Evolutionary conservation across 495 filamentous ascomycete genomes (phyloP).

Genomic region (Neurospora hispaniola): DNA sequence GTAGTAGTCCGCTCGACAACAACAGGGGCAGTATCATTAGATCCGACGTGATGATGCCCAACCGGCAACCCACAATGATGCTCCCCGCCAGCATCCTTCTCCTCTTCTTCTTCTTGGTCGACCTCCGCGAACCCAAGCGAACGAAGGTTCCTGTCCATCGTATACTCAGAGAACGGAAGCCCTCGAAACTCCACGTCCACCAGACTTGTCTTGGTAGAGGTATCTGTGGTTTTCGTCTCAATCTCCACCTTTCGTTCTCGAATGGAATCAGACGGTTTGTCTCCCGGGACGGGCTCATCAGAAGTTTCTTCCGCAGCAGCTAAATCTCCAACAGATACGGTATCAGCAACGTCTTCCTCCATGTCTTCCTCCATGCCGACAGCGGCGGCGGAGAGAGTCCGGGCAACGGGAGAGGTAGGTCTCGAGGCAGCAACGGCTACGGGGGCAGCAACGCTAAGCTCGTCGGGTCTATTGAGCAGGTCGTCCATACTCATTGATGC

Average conservation of each 20-base stretch:
- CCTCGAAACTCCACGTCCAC: not conserved
- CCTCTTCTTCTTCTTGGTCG: not conserved
- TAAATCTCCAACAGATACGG: not conserved
- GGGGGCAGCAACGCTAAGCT: not conserved
- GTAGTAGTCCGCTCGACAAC: not conserved
- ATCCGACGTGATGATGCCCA: not conserved
- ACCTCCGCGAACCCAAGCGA: not conserved
- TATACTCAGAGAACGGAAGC: rapidly evolving
- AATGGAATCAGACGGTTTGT: not conserved
- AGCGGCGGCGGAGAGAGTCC: not conserved
- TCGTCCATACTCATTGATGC: not conserved
- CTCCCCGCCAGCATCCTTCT: no score
- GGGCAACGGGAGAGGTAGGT: not conserved
- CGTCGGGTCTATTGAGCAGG: not conserved
- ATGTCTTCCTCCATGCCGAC: no score
- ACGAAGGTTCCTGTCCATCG: not conserved
- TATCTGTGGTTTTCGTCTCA: not conserved
- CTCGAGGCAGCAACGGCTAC: not conserved
- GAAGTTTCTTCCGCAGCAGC: not conserved
- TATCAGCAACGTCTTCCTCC: not conserved
- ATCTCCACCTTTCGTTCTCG: not conserved
- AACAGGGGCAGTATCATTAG: not conserved
- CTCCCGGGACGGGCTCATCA: not conserved
- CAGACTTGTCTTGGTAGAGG: not conserved
- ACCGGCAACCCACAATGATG: not conserved